These are phyloP conservation scores for Trichoderma sp. DNA, from an alignment of 2,329 filamentous ascomycete genomes.

Conservation along the genomic window DNA sequence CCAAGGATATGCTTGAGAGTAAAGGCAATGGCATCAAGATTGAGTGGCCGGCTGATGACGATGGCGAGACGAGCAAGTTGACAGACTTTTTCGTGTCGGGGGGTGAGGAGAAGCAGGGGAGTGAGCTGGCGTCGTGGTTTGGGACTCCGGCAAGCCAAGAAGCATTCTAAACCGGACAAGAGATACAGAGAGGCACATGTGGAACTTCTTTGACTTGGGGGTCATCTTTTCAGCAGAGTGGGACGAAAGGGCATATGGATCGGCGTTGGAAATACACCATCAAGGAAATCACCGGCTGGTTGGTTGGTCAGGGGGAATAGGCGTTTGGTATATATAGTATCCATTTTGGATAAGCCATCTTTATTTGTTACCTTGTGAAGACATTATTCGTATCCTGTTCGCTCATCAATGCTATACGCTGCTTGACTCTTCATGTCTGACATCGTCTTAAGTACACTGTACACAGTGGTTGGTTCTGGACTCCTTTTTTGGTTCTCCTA, in stretches of 20 bases:
- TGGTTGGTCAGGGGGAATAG: neutral
- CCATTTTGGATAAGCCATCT: constrained; percentile 20
- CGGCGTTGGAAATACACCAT: constrained; percentile 2
- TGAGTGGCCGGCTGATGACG: constrained; percentile 80
- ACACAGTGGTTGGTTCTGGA: constrained; percentile 8
- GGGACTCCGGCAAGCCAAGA: constrained; percentile 70
- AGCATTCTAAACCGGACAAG: constrained; percentile 60
- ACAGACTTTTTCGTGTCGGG: constrained; percentile 71
- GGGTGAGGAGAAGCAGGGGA: constrained; percentile 48
- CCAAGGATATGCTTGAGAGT: constrained; percentile 87
- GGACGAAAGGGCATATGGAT: neutral
- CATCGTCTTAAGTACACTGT: constrained; percentile 1
- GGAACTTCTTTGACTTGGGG: neutral
- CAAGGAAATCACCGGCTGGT: constrained; percentile 7
- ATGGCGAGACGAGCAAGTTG: constrained; percentile 67
- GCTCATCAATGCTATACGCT: constrained; percentile 27
- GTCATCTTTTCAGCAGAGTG: neutral
- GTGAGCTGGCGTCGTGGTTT: constrained; percentile 81
- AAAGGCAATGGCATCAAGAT: constrained; percentile 69
- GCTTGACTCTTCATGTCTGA: constrained; percentile 7
- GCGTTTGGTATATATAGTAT: constrained; percentile 15
- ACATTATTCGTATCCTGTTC: constrained; percentile 32
- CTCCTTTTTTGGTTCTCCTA: constrained; percentile 1
- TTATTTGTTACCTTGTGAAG: constrained; percentile 11
- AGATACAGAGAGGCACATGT: no score